phyloP scores from a whole-genome alignment of 1,284 basidiomycete species.

The Ceratobasidium sp. region DNA sequence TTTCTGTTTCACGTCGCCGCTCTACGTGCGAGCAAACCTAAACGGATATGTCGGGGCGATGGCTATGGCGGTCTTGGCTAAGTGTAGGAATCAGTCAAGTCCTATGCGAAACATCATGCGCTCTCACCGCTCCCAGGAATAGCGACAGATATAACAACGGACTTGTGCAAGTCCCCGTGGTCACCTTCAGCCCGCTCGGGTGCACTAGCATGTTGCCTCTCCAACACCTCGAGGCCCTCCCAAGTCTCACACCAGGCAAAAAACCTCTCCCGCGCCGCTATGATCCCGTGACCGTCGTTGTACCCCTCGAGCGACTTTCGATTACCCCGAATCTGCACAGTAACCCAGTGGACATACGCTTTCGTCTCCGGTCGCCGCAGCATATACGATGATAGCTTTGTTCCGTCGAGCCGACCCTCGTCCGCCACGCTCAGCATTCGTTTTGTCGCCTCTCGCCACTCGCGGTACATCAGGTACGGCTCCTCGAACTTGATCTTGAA shows the following conservation, averaged over 20 bases:
- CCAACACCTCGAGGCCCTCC: conserved; percentile 60
- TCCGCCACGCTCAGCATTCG: conserved; percentile 65
- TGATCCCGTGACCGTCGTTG: conserved; percentile 76
- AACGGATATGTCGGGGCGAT: conserved; percentile 85
- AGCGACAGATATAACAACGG: conserved; percentile 89
- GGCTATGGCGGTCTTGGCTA: conserved; percentile 90
- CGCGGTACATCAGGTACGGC: conserved; percentile 98
- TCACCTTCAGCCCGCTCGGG: conserved; percentile 32
- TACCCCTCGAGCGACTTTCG: conserved; percentile 41
- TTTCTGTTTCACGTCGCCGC: conserved; percentile 88
- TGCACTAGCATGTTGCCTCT: conserved; percentile 47
- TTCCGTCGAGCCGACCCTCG: conserved; percentile 56
- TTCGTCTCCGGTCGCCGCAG: conserved; percentile 75
- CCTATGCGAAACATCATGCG: not conserved
- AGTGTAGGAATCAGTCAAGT: not conserved
- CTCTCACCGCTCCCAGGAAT: conserved; percentile 90
- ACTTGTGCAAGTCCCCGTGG: conserved; percentile 73
- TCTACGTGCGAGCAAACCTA: conserved; percentile 89
- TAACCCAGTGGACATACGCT: conserved; percentile 77
- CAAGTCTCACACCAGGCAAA: conserved; percentile 74
- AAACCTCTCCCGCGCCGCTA: conserved; percentile 85
- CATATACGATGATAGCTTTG: conserved; percentile 69
- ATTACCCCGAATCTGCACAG: conserved; percentile 52
- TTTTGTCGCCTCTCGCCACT: conserved; percentile 96
- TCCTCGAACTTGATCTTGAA: conserved; percentile 99